Conservation (phyloP, 106 monocot genomes). For the Acanthochlamys bracteata region DNA sequence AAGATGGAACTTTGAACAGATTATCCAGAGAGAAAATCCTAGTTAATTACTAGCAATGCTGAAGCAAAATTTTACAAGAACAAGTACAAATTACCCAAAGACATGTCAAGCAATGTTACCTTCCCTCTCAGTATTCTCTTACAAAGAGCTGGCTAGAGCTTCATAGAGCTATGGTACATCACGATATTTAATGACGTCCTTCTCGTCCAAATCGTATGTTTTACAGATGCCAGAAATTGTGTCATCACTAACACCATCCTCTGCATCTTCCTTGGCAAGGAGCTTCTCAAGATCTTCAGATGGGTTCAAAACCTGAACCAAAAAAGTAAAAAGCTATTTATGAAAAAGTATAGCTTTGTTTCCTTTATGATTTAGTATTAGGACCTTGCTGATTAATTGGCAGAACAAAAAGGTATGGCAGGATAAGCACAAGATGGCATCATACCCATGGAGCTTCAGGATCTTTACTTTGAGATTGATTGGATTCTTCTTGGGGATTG, state of each 20-base stretch:
- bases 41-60: too few relatives aligned
- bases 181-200: background rate
- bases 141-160: too few relatives aligned
- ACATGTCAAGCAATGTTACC: too few relatives aligned
- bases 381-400: background rate
- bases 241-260: background rate
- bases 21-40: too few relatives aligned
- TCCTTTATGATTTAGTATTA: background rate
- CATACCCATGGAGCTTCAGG: background rate
- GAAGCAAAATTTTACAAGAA: too few relatives aligned
- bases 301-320: slow-evolving; percentile 1
- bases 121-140: too few relatives aligned
- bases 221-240: slow-evolving; percentile 1
- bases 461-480: background rate
- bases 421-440: too few relatives aligned
- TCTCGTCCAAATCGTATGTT: slow-evolving; percentile 1
- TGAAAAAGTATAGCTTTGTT: background rate
- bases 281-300: slow-evolving; percentile 8
- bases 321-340: background rate
- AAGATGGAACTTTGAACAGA: too few relatives aligned
- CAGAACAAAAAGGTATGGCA: background rate
- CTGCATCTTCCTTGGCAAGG: background rate
- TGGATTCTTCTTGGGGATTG: too few relatives aligned
- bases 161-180: too few relatives aligned
- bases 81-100: too few relatives aligned